Percentiles rank a stretch among this genome's conserved stretches.
Evolutionary conservation across 2,329 filamentous ascomycete species (phyloP).

Genomic region (Curvularia sp.): DNA sequence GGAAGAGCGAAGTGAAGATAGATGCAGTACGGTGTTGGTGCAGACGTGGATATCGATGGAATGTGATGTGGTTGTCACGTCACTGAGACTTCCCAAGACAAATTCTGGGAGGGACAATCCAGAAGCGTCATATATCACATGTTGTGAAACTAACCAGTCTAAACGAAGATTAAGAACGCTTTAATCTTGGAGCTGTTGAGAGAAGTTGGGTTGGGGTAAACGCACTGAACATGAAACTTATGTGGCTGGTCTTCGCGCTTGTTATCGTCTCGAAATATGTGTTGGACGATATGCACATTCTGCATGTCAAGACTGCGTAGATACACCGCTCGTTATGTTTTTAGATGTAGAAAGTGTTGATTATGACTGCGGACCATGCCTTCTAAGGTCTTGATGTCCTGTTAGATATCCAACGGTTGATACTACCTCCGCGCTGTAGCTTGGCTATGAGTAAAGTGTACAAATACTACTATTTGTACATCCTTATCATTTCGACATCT

Average conservation of each 20-base stretch:
- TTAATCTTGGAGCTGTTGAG: background rate
- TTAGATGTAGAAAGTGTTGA: background rate
- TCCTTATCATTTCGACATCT: background rate
- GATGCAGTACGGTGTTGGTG: too few species aligned
- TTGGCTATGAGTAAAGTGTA: background rate
- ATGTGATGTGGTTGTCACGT: too few species aligned
- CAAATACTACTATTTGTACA: background rate
- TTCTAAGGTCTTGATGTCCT: background rate
- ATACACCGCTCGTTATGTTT: background rate
- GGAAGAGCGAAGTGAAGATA: too few species aligned
- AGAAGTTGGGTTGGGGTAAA: background rate
- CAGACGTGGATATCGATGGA: too few species aligned
- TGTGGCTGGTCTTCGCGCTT: background rate
- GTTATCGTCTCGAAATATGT: background rate
- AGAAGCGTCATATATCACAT: too few species aligned
- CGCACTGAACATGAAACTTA: background rate
- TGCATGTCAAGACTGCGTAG: background rate
- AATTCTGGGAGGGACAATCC: too few species aligned
- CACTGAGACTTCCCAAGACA: too few species aligned
- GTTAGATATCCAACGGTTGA: background rate
- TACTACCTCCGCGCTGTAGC: background rate
- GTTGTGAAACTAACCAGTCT: too few species aligned
- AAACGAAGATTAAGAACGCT: too few species aligned
- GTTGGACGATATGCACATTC: background rate
- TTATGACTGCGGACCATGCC: background rate